Base-by-base conservation (phyloP, 2,329 filamentous ascomycete genomes). In the Ophiostoma pallidulum region DNA sequence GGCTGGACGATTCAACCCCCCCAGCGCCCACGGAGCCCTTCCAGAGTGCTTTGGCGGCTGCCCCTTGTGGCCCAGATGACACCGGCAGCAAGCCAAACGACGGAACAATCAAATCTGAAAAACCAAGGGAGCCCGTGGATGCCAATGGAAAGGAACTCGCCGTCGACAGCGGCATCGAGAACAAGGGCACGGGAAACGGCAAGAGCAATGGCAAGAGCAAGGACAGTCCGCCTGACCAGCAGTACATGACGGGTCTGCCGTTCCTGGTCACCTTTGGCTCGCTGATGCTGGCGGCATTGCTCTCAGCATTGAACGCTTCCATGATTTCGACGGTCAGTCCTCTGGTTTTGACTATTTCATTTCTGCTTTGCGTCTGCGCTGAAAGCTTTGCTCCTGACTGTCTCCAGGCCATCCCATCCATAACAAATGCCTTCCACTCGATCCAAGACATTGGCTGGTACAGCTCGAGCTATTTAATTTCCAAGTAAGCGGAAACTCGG, bases 381-480 rank as follows among this genome's bases (percentile, higher is more conserved):
- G n/a, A 28, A 6, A 20, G 1, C 8, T 6, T 4, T 4, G 3
- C 13, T 2, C 14, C 22, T 38, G 16, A 33, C 31, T 12, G 12
- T 18, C 22, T 14, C 10, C 26, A 51, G 49, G 48, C 51, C 2
- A 53, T 28, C 0, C 51, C 51, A 0, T 47, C 72, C 56, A 77
- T 76, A 53, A 74, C 71, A 0, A 60, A 60, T 1, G 60, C 71
- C 41, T 74, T 68, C 44, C 49, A 56, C 37, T 69, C 65, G 41
- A 64, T 70, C 31, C 65, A 66, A 53, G 71, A 74, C 47, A 72
- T 74, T 52, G 70, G 74, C 51, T 80, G 70, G 70, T 74, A 75
- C 58, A 71, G 70, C 52, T 65, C 70, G 10, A 53, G 69, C 3
- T 74, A 74, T 52, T 62, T 74, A 4, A 66, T 75, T 38, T 71